Base-by-base conservation (phyloP, 495 filamentous ascomycete genomes). In the Parmelia sp. region DNA sequence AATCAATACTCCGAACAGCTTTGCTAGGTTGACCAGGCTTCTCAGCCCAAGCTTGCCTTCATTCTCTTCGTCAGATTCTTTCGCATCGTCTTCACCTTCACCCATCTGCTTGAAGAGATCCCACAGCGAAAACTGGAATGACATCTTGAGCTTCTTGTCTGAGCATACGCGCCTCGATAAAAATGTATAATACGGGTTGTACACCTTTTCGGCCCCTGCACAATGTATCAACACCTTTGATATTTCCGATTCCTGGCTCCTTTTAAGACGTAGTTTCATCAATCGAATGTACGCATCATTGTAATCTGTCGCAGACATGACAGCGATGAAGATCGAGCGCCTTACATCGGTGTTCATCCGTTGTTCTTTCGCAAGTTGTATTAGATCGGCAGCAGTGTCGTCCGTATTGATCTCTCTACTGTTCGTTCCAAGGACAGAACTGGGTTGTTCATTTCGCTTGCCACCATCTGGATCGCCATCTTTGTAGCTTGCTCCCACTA, bases 261-360 rank as follows among this genome's bases (percentile, higher is more conserved):
- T 87, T 74, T 94, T 96, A 45, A 98, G 83, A 55, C 84, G 84
- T 29, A 98, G 82, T 69, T 95, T 96, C 64, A 86, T 76, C 3
- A 97, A 78, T 12, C 89, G 86, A 5, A 84, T 71, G 66, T 90
- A 84, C 0, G 92, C 94, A 71, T 97, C 91, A 64, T 89, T 84
- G 74, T 82, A 92, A 72, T 97, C 93, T 6, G 80, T 81, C 4
- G 91, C 90, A n/a, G 90, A 91, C 80, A 96, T 87, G 65, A 97
- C 84, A 37, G 91, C 84, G 29, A 95, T 82, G 71, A 97, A 98
- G 64, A 98, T 96, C 11, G 90, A 90, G 39, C 92, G 88, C 31
- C 95, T 88, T 47, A 96, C 82, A 68, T 93, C 90, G 0, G 95
- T 97, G 73, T 97, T 97, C 90, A 98, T 96, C 14, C 90, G 84